Conservation (phyloP, 2,329 filamentous ascomycete species). For the Didymella arachidicola region DNA sequence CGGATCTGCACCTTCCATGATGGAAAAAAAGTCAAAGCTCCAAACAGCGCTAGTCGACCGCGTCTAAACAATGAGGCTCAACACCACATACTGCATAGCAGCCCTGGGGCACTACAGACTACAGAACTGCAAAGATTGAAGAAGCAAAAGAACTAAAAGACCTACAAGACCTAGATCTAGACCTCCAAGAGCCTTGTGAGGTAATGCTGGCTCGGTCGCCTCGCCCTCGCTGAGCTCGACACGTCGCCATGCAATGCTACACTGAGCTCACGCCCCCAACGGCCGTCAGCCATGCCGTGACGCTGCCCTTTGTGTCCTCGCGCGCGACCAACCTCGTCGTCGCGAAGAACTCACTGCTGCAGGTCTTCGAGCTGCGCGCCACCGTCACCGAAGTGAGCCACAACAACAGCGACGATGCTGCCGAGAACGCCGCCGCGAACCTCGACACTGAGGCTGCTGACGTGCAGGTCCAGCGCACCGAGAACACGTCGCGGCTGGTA, state of each 20-base stretch:
- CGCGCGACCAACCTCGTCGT: constrained; percentile 85
- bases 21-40: not conserved
- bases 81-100: not conserved
- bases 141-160: too few species aligned
- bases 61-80: not conserved
- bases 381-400: constrained; percentile 66
- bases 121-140: too few species aligned
- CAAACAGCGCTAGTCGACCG: not conserved
- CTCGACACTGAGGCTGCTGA: constrained; percentile 61
- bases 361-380: constrained; percentile 81
- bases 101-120: too few species aligned
- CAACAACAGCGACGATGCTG: constrained; percentile 48
- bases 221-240: not conserved
- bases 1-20: not conserved
- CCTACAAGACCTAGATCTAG: too few species aligned
- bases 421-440: constrained; percentile 43
- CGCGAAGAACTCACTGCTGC: constrained; percentile 89
- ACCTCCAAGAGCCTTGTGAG: too few species aligned
- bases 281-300: constrained; percentile 88
- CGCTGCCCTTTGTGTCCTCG: constrained; percentile 77
- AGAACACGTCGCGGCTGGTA: constrained; percentile 77
- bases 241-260: constrained; percentile 85
- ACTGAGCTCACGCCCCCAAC: constrained; percentile 94
- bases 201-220: too few species aligned
- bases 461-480: constrained; percentile 64